Percentiles rank a stretch among this genome's conserved stretches.
phyloP scores from a whole-genome alignment of 129 eudicot genomes.

The Centella asiatica region DNA sequence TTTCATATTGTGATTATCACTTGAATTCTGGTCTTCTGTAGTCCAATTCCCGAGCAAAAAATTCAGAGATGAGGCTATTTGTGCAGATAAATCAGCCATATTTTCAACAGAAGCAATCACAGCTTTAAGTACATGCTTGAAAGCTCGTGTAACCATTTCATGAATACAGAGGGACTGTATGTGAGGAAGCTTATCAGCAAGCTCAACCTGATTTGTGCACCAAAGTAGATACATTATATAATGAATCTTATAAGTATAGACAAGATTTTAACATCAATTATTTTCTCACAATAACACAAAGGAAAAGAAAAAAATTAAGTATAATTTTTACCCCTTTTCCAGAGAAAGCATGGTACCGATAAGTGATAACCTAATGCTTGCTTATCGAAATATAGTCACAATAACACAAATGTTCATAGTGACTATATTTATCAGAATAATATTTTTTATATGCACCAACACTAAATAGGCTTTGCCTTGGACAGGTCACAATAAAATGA shows the following conservation, averaged over 20 bases:
- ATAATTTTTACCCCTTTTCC: neutral
- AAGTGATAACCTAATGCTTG: neutral
- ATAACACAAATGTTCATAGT: neutral
- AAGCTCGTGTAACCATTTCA: conserved; percentile 98
- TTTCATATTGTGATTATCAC: conserved; percentile 51
- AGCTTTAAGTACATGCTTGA: conserved; percentile 78
- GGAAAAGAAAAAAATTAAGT: neutral
- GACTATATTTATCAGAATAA: neutral
- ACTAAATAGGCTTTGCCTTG: neutral
- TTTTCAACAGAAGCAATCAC: conserved; percentile 73
- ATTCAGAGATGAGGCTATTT: conserved; percentile 67
- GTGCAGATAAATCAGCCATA: conserved; percentile 47
- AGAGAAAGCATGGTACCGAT: too few relatives aligned
- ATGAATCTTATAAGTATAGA: neutral
- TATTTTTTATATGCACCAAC: neutral
- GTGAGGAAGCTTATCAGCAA: conserved; percentile 96
- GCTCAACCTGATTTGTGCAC: conserved; percentile 60
- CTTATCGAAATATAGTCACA: neutral
- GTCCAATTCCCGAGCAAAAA: conserved; percentile 61
- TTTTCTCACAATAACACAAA: neutral
- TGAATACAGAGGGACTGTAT: conserved; percentile 94
- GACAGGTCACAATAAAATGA: neutral
- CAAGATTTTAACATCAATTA: neutral
- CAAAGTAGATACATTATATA: conserved; percentile 13
- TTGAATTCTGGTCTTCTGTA: conserved; percentile 19